phyloP scores from a whole-genome alignment of 1,139 yeast species.

The Fermentozyma sake region DNA sequence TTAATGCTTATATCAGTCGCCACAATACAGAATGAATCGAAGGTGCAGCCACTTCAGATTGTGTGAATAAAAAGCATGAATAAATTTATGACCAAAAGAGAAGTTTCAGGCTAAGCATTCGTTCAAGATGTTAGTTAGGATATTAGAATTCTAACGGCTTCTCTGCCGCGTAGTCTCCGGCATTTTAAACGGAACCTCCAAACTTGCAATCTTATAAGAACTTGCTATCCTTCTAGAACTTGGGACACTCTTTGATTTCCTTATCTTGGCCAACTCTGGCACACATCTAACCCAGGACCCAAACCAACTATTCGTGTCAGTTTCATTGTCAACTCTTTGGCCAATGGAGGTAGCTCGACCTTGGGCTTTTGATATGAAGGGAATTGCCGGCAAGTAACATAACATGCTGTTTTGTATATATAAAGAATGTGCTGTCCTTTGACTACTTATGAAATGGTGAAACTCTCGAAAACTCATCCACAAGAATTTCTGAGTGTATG shows the following conservation, averaged over 20 bases:
- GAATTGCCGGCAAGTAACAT: constrained; percentile 74
- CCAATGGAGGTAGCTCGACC: constrained; percentile 75
- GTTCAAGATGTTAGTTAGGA: no score
- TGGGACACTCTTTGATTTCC: constrained; percentile 65
- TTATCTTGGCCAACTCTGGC: constrained; percentile 80
- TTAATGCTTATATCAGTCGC: no score
- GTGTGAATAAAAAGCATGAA: no score
- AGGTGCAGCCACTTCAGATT: no score
- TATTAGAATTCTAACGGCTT: constrained; percentile 49
- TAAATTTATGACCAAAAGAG: no score
- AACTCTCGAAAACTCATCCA: constrained; percentile 71
- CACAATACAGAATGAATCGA: no score
- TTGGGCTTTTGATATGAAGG: constrained; percentile 71
- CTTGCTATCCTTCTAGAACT: no score
- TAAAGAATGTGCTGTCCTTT: constrained; percentile 64
- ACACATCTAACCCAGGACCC: constrained; percentile 73
- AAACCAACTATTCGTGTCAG: constrained; percentile 68
- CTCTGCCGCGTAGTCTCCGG: constrained; percentile 81
- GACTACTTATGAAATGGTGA: constrained; percentile 67
- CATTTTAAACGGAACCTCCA: constrained; percentile 84
- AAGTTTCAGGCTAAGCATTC: no score
- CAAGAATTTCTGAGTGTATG: constrained; percentile 64
- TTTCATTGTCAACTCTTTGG: constrained; percentile 79
- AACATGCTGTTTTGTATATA: constrained; percentile 90
- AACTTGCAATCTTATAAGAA: constrained; percentile 71